Evolutionary conservation across 2,329 filamentous ascomycete species (phyloP).

Genomic region (Lasiodiplodia gonubiensis): DNA sequence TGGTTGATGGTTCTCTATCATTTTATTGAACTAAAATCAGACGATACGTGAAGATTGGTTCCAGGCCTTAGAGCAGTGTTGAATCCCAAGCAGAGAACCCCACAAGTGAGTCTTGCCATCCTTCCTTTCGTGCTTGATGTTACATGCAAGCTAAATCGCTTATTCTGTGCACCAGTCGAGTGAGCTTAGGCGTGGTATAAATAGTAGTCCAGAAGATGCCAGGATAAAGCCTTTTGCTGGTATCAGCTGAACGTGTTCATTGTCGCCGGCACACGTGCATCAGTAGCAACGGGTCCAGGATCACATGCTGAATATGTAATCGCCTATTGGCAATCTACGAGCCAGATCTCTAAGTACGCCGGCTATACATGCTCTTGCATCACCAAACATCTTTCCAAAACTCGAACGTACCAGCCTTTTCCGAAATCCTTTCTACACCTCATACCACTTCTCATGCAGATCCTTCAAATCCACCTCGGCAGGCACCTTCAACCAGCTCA

Average conservation of each 20-base stretch:
- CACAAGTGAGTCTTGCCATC: too few species aligned
- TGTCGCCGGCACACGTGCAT: neutral
- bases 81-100: too few species aligned
- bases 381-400: neutral
- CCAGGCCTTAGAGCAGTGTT: neutral
- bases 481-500: conserved; percentile 65
- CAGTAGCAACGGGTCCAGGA: neutral
- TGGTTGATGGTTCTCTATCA: neutral
- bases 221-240: neutral
- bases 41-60: neutral
- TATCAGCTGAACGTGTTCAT: neutral
- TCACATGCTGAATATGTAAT: too few species aligned
- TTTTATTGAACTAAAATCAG: neutral
- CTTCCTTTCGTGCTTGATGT: too few species aligned
- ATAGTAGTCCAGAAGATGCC: neutral
- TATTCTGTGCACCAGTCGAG: neutral
- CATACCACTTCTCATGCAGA: conserved; percentile 71
- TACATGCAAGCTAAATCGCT: too few species aligned
- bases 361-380: neutral
- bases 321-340: too few species aligned
- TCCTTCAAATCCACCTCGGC: conserved; percentile 65
- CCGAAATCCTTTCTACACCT: conserved; percentile 27
- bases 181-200: neutral
- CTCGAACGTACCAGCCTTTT: neutral
- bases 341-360: neutral